Conservation (phyloP, 257 asterid genomes). For the Solanum pennellii region DNA sequence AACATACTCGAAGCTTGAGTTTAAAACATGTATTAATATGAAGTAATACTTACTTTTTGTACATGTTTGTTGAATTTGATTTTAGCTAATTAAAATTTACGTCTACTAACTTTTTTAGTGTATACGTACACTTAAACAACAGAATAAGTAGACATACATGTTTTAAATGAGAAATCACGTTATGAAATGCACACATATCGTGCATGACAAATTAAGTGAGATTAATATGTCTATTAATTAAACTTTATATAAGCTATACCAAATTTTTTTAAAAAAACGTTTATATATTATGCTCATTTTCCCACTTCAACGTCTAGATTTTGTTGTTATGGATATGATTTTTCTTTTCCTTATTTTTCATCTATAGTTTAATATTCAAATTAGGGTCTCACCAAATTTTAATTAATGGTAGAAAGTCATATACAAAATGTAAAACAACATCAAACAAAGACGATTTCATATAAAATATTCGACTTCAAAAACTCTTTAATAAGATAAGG, state of each 20-base stretch:
- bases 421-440: fast-evolving
- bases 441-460: fast-evolving
- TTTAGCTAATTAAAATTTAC: no score
- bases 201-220: neutral
- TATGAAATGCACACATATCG: neutral
- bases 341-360: neutral
- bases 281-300: no score
- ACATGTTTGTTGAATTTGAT: neutral
- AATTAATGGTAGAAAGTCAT: neutral
- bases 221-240: neutral
- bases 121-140: no score
- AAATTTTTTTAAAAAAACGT: no score
- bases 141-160: no score
- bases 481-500: neutral
- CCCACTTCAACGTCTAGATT: neutral
- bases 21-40: neutral
- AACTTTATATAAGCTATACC: no score
- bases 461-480: neutral
- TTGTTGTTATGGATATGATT: neutral
- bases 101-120: no score
- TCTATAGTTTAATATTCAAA: fast-evolving
- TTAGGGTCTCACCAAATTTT: fast-evolving
- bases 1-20: neutral
- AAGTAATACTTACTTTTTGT: neutral
- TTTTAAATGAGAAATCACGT: no score